phyloP scores from a whole-genome alignment of 2,329 filamentous ascomycete species.

The Colletotrichum sp. region DNA sequence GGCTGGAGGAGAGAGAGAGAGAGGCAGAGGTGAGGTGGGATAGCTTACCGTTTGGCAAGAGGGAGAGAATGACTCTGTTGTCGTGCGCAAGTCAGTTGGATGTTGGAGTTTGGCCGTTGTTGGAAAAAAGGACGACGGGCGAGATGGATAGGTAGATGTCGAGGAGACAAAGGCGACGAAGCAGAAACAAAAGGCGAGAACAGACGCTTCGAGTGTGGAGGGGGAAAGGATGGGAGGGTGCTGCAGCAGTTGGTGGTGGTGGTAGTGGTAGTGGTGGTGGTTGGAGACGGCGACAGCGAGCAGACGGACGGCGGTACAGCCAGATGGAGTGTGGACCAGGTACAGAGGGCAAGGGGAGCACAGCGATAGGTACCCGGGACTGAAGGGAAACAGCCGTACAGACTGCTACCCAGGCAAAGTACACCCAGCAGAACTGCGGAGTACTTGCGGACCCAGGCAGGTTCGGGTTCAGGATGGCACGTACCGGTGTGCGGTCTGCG shows the following conservation, averaged over 20 bases:
- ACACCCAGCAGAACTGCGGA: not conserved
- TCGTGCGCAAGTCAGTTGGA: not conserved
- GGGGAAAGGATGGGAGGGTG: not conserved
- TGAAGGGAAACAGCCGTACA: not conserved
- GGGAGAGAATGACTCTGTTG: not conserved
- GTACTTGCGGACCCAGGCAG: not conserved
- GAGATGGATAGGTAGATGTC: not conserved
- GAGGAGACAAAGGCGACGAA: not conserved
- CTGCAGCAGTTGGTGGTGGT: not conserved
- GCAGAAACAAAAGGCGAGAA: not conserved
- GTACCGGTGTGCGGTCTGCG: slow-evolving; percentile 10
- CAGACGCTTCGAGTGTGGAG: slow-evolving; percentile 5
- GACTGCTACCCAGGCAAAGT: not conserved
- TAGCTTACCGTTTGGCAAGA: not conserved
- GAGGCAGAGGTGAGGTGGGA: not conserved
- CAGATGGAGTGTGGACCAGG: not conserved
- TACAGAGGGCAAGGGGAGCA: not conserved
- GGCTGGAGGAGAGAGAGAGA: not conserved
- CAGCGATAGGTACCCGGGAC: not conserved
- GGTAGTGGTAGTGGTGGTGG: not conserved
- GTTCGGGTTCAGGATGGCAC: slow-evolving; percentile 1
- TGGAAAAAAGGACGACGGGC: not conserved
- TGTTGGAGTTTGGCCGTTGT: not conserved
- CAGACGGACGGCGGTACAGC: not conserved
- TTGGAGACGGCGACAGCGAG: not conserved